These are phyloP conservation scores for Aspergillus bertholletiae DNA, from an alignment of 495 filamentous ascomycete species.

Conservation along the genomic window DNA sequence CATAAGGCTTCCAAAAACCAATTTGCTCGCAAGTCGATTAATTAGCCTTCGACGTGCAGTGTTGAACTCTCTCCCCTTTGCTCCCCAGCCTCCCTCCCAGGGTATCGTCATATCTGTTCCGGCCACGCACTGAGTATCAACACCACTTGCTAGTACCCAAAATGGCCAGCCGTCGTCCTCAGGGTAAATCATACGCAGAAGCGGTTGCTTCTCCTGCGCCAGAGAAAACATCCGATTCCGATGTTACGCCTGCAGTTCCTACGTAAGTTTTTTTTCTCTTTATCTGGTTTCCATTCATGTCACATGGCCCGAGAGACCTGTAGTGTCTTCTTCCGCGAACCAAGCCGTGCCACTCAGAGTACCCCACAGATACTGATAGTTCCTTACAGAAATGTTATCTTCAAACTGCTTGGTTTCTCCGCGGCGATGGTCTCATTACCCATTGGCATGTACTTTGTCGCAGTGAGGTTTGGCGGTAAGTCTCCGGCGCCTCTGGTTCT, in stretches of 20 bases:
- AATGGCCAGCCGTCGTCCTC: constrained; percentile 35
- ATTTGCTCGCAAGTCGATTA: neutral
- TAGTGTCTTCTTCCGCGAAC: neutral
- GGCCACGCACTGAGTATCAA: neutral
- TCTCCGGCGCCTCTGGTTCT: neutral
- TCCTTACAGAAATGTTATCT: constrained; percentile 68
- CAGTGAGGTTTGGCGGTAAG: constrained; percentile 75
- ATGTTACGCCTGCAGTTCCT: constrained; percentile 66
- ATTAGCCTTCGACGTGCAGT: too few relatives aligned
- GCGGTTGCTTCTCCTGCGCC: constrained; percentile 23
- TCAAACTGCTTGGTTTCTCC: constrained; percentile 86
- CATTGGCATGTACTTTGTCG: constrained; percentile 82
- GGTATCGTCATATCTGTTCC: neutral
- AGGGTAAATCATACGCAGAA: constrained; percentile 33
- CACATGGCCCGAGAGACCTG: constrained; percentile 5
- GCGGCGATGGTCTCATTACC: constrained; percentile 84
- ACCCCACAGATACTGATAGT: neutral
- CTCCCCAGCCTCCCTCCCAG: neutral
- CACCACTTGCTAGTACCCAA: constrained; percentile 1
- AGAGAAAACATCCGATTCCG: constrained; percentile 26
- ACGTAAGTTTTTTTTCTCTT: constrained; percentile 44
- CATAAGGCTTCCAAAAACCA: neutral
- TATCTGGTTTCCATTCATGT: constrained; percentile 13
- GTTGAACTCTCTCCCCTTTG: neutral
- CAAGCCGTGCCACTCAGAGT: neutral